phyloP scores from a whole-genome alignment of 495 filamentous ascomycete genomes.

The Glutinoglossum americanum region DNA sequence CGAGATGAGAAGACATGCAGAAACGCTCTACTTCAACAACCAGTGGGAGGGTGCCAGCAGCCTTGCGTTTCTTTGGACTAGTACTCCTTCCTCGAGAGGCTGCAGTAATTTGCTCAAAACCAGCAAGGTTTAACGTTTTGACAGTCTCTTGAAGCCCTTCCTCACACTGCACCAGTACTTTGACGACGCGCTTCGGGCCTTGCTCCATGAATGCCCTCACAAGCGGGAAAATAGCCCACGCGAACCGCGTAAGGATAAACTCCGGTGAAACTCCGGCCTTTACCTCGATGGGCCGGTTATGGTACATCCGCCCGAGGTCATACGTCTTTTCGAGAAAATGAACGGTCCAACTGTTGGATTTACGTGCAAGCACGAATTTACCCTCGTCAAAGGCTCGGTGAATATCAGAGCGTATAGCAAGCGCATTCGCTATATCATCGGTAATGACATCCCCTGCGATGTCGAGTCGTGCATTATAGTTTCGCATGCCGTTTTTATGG shows the following conservation, averaged over 20 bases:
- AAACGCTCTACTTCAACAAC: too few relatives aligned
- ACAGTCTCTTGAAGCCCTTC: too few relatives aligned
- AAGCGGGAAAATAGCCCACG: constrained; percentile 9
- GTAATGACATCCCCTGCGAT: not conserved
- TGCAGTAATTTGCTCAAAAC: too few relatives aligned
- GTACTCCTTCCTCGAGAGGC: too few relatives aligned
- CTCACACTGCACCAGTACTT: too few relatives aligned
- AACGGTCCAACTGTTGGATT: constrained; percentile 1
- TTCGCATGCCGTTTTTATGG: constrained; percentile 4
- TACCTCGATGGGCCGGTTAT: constrained; percentile 1
- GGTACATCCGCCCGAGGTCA: constrained; percentile 3
- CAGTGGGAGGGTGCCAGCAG: too few relatives aligned
- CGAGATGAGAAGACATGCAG: too few relatives aligned
- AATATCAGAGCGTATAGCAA: constrained; percentile 5
- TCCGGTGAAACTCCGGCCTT: not conserved
- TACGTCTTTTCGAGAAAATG: constrained; percentile 5
- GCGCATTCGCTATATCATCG: constrained; percentile 7
- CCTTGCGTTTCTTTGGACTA: too few relatives aligned
- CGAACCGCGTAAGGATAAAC: constrained; percentile 5
- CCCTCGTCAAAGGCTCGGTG: constrained; percentile 6
- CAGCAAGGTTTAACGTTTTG: too few relatives aligned
- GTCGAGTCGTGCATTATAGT: not conserved
- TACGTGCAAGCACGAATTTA: constrained; percentile 5
- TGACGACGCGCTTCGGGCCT: not conserved
- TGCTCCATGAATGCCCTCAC: not conserved